Evolutionary conservation across 169 alveolate genomes (phyloP).

Genomic region (Cryptosporidium ryanae): DNA sequence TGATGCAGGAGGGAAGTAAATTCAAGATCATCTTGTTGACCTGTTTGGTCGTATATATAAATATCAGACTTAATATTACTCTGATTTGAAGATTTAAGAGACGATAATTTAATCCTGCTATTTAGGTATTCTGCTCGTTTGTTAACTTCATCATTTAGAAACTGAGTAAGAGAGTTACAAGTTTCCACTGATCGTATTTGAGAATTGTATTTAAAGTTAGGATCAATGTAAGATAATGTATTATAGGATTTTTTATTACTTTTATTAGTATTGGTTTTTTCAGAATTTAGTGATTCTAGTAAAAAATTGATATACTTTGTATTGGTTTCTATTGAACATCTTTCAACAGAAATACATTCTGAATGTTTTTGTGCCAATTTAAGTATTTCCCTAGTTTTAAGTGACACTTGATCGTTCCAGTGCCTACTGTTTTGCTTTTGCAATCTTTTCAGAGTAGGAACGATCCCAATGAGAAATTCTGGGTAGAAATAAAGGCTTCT

Average conservation of each 20-base stretch:
- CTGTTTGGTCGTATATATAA: neutral
- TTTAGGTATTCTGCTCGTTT: conserved; percentile 22
- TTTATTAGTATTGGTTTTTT: neutral
- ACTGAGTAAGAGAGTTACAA: neutral
- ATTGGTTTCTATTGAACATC: neutral
- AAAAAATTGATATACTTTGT: neutral
- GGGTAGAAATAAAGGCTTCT: conserved; percentile 25
- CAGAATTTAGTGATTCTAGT: neutral
- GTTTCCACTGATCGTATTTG: neutral
- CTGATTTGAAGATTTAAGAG: conserved; percentile 6
- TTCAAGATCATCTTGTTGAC: conserved; percentile 33
- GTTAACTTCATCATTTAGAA: neutral
- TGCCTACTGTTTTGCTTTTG: conserved; percentile 29
- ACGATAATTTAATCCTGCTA: conserved; percentile 21
- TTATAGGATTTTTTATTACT: neutral
- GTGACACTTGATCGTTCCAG: conserved; percentile 34
- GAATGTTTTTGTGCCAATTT: conserved; percentile 25
- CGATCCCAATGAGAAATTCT: conserved; percentile 26
- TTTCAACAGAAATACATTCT: neutral
- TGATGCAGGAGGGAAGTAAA: conserved; percentile 16
- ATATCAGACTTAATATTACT: neutral
- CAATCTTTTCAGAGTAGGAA: conserved; percentile 24
- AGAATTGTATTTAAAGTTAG: neutral
- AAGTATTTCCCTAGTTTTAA: conserved; percentile 7
- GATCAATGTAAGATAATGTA: neutral